These are phyloP conservation scores for Phytopythium aichiense DNA, from an alignment of 352 stramenopile genomes.

Conservation along the genomic window DNA sequence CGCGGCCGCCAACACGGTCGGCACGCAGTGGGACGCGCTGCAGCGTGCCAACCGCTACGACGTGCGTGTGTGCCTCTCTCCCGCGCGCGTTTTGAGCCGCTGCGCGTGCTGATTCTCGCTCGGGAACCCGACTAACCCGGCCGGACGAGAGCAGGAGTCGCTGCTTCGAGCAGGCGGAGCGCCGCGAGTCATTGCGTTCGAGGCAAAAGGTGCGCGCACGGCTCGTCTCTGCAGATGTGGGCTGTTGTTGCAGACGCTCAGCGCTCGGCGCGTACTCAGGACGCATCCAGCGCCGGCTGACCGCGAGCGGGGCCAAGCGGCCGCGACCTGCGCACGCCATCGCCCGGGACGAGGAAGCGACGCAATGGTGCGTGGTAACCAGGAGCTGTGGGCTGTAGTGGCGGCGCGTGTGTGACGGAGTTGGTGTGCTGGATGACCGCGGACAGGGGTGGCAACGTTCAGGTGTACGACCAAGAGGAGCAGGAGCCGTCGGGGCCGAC, in stretches of 20 bases:
- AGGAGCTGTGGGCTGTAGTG: neutral
- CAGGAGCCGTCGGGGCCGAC: slow-evolving; percentile 3
- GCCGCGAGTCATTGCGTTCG: slow-evolving; percentile 59
- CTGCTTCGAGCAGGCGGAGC: slow-evolving; percentile 27
- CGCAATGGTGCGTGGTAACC: slow-evolving; percentile 25
- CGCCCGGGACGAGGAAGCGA: slow-evolving; percentile 23
- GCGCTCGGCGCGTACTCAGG: slow-evolving; percentile 10
- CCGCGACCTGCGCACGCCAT: slow-evolving; percentile 3
- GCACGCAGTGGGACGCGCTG: slow-evolving; percentile 52
- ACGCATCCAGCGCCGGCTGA: slow-evolving; percentile 31
- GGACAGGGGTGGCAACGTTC: slow-evolving; percentile 44
- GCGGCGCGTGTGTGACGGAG: neutral
- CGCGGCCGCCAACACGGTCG: slow-evolving; percentile 58
- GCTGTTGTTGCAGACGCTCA: too few species aligned
- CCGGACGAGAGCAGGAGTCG: slow-evolving; percentile 9
- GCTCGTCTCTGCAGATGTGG: neutral
- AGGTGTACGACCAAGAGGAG: slow-evolving; percentile 60
- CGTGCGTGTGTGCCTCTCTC: slow-evolving; percentile 14
- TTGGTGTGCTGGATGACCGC: neutral
- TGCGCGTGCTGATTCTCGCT: neutral
- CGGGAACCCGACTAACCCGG: neutral
- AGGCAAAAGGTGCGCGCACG: slow-evolving; percentile 55
- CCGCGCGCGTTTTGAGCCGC: neutral
- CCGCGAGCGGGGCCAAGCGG: slow-evolving; percentile 16
- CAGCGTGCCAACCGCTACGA: slow-evolving; percentile 34